These are phyloP conservation scores for Stylosanthes scabra DNA, from an alignment of 331 rosid species.

Conservation along the genomic window DNA sequence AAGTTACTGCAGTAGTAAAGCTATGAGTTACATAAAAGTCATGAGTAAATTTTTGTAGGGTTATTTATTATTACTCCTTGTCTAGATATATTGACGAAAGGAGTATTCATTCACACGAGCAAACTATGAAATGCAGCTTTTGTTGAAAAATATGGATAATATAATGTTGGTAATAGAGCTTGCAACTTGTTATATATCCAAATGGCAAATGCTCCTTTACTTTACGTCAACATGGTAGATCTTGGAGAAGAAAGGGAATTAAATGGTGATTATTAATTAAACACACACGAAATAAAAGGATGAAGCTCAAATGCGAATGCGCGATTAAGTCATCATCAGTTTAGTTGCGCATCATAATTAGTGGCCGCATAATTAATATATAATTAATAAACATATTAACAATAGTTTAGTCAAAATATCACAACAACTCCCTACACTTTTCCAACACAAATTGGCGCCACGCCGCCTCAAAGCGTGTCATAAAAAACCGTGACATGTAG, in stretches of 20 bases:
- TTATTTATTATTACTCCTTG: too few relatives aligned
- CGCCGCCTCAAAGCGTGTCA: conserved; percentile 41
- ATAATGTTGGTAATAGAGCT: neutral
- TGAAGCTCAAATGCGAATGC: neutral
- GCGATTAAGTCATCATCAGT: neutral
- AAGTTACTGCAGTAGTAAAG: too few relatives aligned
- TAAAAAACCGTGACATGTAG: conserved; percentile 33
- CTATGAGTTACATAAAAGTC: too few relatives aligned
- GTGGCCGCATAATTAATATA: conserved; percentile 9
- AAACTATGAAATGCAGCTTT: too few relatives aligned
- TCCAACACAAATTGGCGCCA: conserved; percentile 41
- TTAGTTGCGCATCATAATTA: neutral
- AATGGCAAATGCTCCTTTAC: neutral
- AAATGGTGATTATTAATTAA: neutral
- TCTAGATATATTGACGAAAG: too few relatives aligned
- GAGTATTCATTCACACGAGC: too few relatives aligned
- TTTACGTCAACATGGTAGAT: neutral
- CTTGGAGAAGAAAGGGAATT: neutral
- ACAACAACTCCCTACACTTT: conserved; percentile 34
- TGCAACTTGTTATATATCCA: neutral
- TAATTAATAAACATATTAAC: neutral
- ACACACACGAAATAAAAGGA: too few relatives aligned
- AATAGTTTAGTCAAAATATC: conserved; percentile 24
- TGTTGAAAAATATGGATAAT: too few relatives aligned
- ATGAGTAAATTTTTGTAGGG: too few relatives aligned